Evolutionary conservation across 306 rosid genomes (phyloP), one percentile per base, ranked within the genome.

Genomic region (Crotalaria pallida): DNA sequence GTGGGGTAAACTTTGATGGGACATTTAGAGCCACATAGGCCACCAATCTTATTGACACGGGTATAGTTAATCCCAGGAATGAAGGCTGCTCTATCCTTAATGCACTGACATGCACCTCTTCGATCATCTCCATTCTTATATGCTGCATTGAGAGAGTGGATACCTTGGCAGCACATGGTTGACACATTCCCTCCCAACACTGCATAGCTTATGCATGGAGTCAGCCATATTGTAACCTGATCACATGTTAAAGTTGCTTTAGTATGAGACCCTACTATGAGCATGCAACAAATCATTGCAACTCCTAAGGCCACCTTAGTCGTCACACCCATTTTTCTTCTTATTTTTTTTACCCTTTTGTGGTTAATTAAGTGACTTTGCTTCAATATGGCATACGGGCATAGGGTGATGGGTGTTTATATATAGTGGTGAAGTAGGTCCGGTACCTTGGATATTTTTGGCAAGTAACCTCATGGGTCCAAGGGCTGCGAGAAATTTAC

Each of bases 1-100:
- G 84, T 49, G 10, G 97, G 92, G 50, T 88, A 86, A 34, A 91
- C 80, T 84, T 77, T 82, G 81, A 18, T 76, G 26, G 97, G 87
- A 36, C 90, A 74, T 6, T 65, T 58, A 51, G 90, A 72, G 33
- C 82, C 80, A 45, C 93, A 91, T 1, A 29, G 29, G 4, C 10
- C 43, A 19, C 81, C 65, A 11, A 87, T 65, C 38, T 18, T 1
- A 68, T 81, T 77, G 4, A 87, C 71, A 4, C 81, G 77, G 0
- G 45, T 53, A 11, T 88, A 90, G 31, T 90, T 15, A 31, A 88
- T 61, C 17, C 84, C 79, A 27, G 87, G 89, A 45, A 90, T 86
- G 0, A 0, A 0, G 0, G 88, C 85, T 3, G 84, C 82, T 3
- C 10, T 85, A 23, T 88, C 73, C 45, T 69, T 80, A 41, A 88